Conservation (phyloP, 176 grass and related monocot genomes). For the Phyllostachys edulis region DNA sequence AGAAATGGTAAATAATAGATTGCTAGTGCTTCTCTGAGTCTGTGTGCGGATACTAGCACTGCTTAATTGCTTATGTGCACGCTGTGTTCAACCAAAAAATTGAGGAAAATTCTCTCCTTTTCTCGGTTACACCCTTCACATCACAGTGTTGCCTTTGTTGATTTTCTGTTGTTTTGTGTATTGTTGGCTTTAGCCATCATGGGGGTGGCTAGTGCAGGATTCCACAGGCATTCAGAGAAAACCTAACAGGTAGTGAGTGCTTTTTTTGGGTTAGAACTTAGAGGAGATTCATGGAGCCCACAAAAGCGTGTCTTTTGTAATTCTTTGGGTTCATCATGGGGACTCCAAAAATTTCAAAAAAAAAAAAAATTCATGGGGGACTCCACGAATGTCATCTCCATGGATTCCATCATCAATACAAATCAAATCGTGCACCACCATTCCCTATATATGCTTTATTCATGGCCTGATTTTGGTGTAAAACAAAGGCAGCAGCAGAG, state of each 20-base stretch:
- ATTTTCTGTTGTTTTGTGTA: background rate
- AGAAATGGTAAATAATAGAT: background rate
- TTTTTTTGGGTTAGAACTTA: constrained; percentile 1
- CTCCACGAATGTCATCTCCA: constrained; percentile 1
- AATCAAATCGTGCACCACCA: constrained; percentile 1
- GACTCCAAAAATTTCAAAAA: no score
- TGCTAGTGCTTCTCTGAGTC: background rate
- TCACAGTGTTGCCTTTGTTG: background rate
- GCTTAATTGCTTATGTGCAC: background rate
- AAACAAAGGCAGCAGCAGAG: background rate
- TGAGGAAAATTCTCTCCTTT: background rate
- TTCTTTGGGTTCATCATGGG: background rate
- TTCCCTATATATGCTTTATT: background rate
- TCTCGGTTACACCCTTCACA: background rate
- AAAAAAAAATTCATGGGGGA: no score
- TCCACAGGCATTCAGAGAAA: background rate
- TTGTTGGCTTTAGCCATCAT: background rate
- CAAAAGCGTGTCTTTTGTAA: background rate
- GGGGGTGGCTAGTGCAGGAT: background rate
- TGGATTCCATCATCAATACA: background rate
- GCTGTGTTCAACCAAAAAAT: background rate
- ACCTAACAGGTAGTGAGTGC: background rate
- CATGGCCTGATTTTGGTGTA: background rate
- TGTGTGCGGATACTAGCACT: background rate
- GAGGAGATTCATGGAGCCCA: background rate